phyloP scores from a whole-genome alignment of 208 protist genomes.

The Leishmania tropica region DNA sequence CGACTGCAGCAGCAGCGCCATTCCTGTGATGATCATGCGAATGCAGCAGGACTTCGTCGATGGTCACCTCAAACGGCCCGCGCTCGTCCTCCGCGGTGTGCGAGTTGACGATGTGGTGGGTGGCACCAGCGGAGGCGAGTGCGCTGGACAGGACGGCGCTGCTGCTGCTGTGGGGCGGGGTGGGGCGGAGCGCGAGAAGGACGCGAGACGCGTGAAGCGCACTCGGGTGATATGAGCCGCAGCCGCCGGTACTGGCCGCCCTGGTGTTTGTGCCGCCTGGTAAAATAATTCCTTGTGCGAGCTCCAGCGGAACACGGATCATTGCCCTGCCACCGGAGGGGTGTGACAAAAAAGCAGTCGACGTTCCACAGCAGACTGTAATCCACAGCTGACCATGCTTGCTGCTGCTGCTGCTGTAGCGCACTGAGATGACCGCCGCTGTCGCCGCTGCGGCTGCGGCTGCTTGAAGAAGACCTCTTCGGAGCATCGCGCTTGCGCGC shows the following conservation, averaged over 20 bases:
- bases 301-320: background rate
- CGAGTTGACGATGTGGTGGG: background rate
- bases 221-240: background rate
- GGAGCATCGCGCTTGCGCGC: slow-evolving; percentile 12
- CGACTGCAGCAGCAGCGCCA: slow-evolving; percentile 7
- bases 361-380: slow-evolving; percentile 1
- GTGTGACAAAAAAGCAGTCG: background rate
- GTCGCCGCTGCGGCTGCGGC: slow-evolving; percentile 1
- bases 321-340: background rate
- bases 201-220: slow-evolving; percentile 6
- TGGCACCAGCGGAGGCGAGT: background rate
- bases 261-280: background rate
- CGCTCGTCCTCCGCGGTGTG: background rate
- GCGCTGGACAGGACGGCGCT: background rate
- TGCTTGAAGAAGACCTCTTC: slow-evolving; percentile 15
- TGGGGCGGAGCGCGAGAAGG: background rate
- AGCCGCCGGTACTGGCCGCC: background rate
- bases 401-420: background rate
- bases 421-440: background rate
- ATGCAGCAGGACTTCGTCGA: slow-evolving; percentile 27
- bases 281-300: background rate
- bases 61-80: slow-evolving; percentile 25
- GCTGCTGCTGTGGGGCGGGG: background rate
- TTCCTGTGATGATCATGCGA: background rate
- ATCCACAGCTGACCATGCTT: slow-evolving; percentile 12